Base-by-base conservation (phyloP, 75 land plant species). In the Chamaecyparis obtusa region DNA sequence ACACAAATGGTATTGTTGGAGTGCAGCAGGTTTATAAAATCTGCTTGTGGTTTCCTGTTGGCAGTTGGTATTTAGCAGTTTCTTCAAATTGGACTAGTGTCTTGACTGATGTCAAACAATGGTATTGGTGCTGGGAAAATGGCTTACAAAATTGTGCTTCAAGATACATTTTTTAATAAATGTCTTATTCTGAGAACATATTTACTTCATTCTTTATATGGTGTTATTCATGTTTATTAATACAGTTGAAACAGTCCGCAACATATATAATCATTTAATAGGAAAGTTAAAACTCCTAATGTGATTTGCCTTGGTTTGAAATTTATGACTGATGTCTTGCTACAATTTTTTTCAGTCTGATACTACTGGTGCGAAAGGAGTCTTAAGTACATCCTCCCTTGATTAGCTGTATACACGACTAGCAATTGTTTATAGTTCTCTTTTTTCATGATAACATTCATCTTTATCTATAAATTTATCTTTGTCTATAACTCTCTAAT, bases 1-100 rank as follows among this genome's bases (percentile, higher is more conserved):
- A 86, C 41, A n/a, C 14, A 86, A 86, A 37, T n/a, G 15, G 46
- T 81, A 19, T 13, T 81, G 27, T 13, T 43, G 83, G n/a, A 81
- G 49, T 81, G 51, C 32, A 39, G 17, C 14, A 33, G 37, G 86
- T 16, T 11, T 86, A 37, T 27, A 81, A 46, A 17, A 81, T 44
- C 11, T 81, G 46, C 33, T 81, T 27, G 30, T n/a, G 24, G 10
- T 46, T 37, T 78, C 27, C 49, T 27, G 32, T 81, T 43, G n/a
- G 44, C 15, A 44, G 46, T 44, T 44, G n/a, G n/a, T 81, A 30
- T 72, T 13, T 72, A 21, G 76, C 33, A 72, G 33, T 11, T 9
- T 72, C 9, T 32, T 72, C 2, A 10, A 33, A 72, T 72, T 10
- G 33, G 33, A 33, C 32, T n/a, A 0, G 36, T 33, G 36, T 72